Evolutionary conservation across 495 filamentous ascomycete genomes (phyloP).

Genomic region (Hypoxylon trugodes): DNA sequence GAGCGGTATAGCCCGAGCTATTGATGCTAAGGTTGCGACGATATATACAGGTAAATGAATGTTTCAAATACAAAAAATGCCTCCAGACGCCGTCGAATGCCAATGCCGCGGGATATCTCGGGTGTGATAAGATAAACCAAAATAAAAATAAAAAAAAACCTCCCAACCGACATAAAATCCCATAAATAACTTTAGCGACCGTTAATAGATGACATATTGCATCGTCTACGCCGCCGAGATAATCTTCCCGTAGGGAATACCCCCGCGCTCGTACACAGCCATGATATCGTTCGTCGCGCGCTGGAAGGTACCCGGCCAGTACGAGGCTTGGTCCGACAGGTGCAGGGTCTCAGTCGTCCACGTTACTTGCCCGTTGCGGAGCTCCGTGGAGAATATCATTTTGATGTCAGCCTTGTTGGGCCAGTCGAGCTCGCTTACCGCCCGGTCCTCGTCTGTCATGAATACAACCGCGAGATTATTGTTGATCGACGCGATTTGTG

Average conservation of each 20-base stretch:
- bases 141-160: no score
- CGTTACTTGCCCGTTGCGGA: constrained; percentile 7
- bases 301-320: constrained; percentile 33
- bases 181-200: no score
- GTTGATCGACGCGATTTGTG: constrained; percentile 62
- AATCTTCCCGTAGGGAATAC: constrained; percentile 17
- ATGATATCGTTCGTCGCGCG: constrained; percentile 11
- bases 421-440: constrained; percentile 20
- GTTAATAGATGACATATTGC: no score
- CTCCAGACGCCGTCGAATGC: no score
- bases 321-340: constrained; percentile 21
- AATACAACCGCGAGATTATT: constrained; percentile 64
- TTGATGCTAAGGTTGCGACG: no score
- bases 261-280: constrained; percentile 34
- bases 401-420: constrained; percentile 39
- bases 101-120: no score
- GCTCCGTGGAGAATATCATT: constrained; percentile 31
- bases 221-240: constrained; percentile 4
- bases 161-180: no score
- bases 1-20: background rate
- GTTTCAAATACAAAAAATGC: no score
- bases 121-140: no score
- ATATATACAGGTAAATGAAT: background rate
- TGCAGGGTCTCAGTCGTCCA: constrained; percentile 22
- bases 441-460: constrained; percentile 66